Conservation (phyloP, 768 basidiomycete species). For the Mycena polygramma region DNA sequence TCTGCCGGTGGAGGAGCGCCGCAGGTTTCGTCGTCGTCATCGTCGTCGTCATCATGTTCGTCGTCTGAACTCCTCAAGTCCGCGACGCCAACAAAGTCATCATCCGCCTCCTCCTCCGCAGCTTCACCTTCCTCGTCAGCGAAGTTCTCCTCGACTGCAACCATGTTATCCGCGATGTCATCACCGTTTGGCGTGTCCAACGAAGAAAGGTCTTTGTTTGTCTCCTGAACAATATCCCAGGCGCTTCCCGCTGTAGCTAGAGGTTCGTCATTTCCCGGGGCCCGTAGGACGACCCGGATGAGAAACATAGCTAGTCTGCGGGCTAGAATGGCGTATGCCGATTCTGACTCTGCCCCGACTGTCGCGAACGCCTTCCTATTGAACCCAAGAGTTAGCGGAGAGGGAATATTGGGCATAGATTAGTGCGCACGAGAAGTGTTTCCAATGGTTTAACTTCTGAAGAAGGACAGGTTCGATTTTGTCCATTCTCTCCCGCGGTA, state of each 20-base stretch:
- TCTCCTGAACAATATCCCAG: not conserved
- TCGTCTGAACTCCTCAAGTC: not conserved
- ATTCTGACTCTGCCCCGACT: not conserved
- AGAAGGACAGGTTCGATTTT: conserved; percentile 3
- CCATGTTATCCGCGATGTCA: not conserved
- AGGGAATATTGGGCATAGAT: not conserved
- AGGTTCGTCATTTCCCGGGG: not conserved
- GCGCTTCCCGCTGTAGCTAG: not conserved
- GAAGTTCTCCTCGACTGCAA: not conserved
- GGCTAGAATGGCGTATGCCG: not conserved
- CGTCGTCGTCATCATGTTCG: too few relatives aligned
- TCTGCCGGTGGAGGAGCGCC: not conserved
- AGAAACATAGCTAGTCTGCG: not conserved
- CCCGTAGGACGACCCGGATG: not conserved
- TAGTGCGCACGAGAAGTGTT: not conserved
- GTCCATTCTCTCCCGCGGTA: not conserved
- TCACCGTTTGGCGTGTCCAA: not conserved
- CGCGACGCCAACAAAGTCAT: not conserved
- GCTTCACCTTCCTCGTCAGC: conserved; percentile 1
- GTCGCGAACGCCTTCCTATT: conserved; percentile 1
- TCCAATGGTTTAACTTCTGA: not conserved
- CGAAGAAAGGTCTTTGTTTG: not conserved
- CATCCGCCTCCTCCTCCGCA: not conserved
- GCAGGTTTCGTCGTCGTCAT: too few relatives aligned
- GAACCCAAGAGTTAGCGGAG: not conserved